phyloP scores from a whole-genome alignment of 768 basidiomycete genomes.

The Auricularia sp. region DNA sequence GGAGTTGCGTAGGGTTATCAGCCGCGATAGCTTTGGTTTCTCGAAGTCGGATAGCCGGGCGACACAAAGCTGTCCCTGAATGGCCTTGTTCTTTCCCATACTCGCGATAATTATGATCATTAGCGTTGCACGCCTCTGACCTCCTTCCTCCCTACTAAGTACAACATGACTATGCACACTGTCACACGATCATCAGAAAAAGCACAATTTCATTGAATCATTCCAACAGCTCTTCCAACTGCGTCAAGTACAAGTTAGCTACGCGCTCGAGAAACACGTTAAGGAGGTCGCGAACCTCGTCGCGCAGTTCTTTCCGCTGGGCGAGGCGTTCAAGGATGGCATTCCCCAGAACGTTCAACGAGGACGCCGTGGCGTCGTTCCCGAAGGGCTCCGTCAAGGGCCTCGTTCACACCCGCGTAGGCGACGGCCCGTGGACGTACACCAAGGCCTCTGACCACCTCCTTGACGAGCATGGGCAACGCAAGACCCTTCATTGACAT shows the following conservation, averaged over 20 bases:
- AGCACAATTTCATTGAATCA: too few relatives aligned
- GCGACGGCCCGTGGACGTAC: slow-evolving; percentile 68
- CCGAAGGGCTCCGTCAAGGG: slow-evolving; percentile 75
- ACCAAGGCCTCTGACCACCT: not conserved
- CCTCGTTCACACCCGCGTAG: slow-evolving; percentile 86
- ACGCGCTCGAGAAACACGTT: slow-evolving; percentile 69
- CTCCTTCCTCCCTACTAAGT: too few relatives aligned
- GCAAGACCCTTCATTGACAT: not conserved
- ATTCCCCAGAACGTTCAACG: slow-evolving; percentile 63
- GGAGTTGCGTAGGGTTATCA: too few relatives aligned
- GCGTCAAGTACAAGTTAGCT: slow-evolving; percentile 57
- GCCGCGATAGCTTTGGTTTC: too few relatives aligned
- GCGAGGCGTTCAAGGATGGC: slow-evolving; percentile 63
- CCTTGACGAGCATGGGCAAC: not conserved
- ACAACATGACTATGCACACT: too few relatives aligned
- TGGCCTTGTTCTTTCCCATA: too few relatives aligned
- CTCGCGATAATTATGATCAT: too few relatives aligned
- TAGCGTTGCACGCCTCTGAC: too few relatives aligned
- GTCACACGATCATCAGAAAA: too few relatives aligned
- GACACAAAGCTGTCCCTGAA: too few relatives aligned
- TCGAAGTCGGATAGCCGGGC: too few relatives aligned
- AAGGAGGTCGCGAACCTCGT: slow-evolving; percentile 69
- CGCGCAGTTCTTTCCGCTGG: slow-evolving; percentile 78
- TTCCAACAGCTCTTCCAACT: slow-evolving; percentile 38
- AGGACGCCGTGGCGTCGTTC: slow-evolving; percentile 62